phyloP scores from a whole-genome alignment of 2,329 filamentous ascomycete species.

The Ceratocystis colombiana region DNA sequence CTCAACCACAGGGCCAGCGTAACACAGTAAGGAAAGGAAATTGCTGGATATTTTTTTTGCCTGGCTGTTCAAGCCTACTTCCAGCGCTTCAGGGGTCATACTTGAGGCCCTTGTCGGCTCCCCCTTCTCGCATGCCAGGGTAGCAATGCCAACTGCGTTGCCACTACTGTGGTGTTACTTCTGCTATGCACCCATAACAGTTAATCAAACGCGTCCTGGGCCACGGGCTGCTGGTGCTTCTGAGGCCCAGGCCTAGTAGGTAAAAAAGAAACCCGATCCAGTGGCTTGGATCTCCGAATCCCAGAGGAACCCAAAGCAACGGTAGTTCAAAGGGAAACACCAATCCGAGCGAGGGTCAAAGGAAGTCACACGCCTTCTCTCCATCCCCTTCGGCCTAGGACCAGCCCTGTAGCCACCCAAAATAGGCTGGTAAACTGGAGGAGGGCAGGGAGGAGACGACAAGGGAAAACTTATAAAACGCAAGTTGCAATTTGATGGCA shows the following conservation, averaged over 20 bases:
- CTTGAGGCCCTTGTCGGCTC: neutral
- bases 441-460: neutral
- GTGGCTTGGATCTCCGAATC: slow-evolving; percentile 20
- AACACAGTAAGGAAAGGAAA: slow-evolving; percentile 3
- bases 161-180: slow-evolving; percentile 2
- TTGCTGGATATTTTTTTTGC: neutral
- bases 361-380: neutral
- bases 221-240: neutral
- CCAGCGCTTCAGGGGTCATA: neutral
- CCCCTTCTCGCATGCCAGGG: neutral
- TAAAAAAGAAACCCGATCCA: slow-evolving; percentile 4
- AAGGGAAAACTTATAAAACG: neutral
- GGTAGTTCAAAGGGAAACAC: neutral
- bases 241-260: slow-evolving; percentile 3
- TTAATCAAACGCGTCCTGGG: neutral
- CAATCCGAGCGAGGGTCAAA: neutral
- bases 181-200: neutral
- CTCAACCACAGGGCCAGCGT: neutral
- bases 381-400: neutral
- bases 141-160: neutral
- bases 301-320: slow-evolving; percentile 13
- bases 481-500: neutral
- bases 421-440: neutral
- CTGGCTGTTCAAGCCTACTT: neutral
- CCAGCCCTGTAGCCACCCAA: neutral